Base-by-base conservation (phyloP, 257 asterid species). In the Cynanchum wilfordii region DNA sequence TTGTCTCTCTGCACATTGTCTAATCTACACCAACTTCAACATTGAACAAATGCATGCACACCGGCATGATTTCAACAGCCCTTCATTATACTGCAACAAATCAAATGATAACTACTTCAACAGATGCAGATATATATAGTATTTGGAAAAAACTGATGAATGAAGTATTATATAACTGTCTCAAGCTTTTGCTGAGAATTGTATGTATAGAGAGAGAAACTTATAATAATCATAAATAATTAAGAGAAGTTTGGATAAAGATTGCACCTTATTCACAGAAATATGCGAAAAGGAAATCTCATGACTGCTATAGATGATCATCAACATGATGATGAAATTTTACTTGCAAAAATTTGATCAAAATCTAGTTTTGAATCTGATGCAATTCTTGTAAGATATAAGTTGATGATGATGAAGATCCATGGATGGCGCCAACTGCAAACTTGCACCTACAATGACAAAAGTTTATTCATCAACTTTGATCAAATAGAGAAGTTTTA, bases 281-380 rank as follows among this genome's bases (percentile, higher is more conserved):
- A 74, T 38, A 44, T 17, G 16, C 44, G 45, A 54, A 52, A 52
- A 52, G 6, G n/a, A 36, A 68, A 20, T 10, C 16, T 30, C 33
- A 30, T 38, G 29, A 24, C 44, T 25, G 52, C 65, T 73, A 36
- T 33, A 25, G 44, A 36, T 40, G n/a, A n/a, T n/a, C 74, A 51
- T 67, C 69, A 29, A 45, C 73, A 57, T 57, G 62, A 75, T 75
- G 62, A 55, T 44, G 44, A n/a, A n/a, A 30, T 33, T 33, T 22
- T 66, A 66, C 40, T 45, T 25, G 67, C 29, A 56, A 44, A 10
- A 75, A 55, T 0, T 40, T 40, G 15, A n/a, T 27, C 20, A 15
- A 36, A 63, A 0, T 12, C 20, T 7, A n/a, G 51, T 57, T 74
- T 10, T 55, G 22, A 66, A 7, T 19, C 38, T 73, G 51, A 29